Percentiles rank a stretch among this genome's conserved stretches.
Evolutionary conservation across 140 eudicot species (phyloP).

Genomic region (Erigeron philadelphicus): DNA sequence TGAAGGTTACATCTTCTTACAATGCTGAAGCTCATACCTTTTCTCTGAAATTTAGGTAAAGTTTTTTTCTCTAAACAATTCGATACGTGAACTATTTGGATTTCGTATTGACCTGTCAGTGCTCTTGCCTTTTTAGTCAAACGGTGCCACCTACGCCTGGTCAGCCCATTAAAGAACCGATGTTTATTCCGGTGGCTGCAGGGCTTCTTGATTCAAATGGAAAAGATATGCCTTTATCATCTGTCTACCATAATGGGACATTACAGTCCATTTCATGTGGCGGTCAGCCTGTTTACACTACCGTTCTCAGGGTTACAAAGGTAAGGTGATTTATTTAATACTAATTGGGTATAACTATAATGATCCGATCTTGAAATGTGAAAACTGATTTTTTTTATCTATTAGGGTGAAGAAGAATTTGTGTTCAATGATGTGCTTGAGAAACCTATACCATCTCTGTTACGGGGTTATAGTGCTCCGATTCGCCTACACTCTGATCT

Average conservation of each 20-base stretch:
- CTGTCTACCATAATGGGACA: conserved; percentile 62
- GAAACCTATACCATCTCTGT: conserved; percentile 77
- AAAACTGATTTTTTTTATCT: neutral
- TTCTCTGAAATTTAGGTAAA: conserved; percentile 76
- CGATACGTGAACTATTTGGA: neutral
- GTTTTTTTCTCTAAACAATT: neutral
- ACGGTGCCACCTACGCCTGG: conserved; percentile 92
- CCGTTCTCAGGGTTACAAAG: conserved; percentile 86
- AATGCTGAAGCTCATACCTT: conserved; percentile 66
- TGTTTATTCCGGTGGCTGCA: conserved; percentile 89
- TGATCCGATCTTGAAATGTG: neutral
- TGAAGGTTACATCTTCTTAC: conserved; percentile 66
- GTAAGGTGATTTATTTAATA: conserved; percentile 28
- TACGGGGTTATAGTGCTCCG: conserved; percentile 93
- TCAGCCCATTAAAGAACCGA: conserved; percentile 81
- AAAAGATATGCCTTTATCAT: conserved; percentile 74
- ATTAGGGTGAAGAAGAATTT: conserved; percentile 89
- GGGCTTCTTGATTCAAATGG: conserved; percentile 90
- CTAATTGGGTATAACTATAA: neutral
- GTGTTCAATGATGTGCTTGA: conserved; percentile 64
- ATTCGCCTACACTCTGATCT: conserved; percentile 88
- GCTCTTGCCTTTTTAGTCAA: conserved; percentile 45
- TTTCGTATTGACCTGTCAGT: neutral
- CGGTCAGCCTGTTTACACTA: conserved; percentile 52
- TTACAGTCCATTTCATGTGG: conserved; percentile 41